Evolutionary conservation across 371 early-diverging fungal genomes (phyloP).

Genomic region (Mortierella sp.): DNA sequence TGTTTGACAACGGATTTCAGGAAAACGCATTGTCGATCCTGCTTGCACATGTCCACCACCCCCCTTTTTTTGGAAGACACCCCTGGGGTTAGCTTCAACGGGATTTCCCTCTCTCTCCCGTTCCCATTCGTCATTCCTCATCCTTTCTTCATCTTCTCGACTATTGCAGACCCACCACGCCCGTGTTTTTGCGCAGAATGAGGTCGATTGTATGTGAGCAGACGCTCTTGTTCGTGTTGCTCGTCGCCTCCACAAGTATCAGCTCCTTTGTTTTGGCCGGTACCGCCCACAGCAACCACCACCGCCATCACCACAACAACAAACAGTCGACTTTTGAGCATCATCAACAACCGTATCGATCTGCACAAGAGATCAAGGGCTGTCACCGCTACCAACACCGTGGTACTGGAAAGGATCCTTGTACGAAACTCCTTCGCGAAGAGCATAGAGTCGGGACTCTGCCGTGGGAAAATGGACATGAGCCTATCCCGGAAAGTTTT

Average conservation of each 20-base stretch:
- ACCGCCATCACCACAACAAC: no score
- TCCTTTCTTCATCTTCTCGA: neutral
- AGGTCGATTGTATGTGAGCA: neutral
- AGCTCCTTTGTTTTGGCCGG: neutral
- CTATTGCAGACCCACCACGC: neutral
- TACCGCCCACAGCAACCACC: no score
- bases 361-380: no score
- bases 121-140: neutral
- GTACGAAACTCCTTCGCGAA: constrained; percentile 14
- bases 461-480: constrained; percentile 63
- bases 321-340: neutral
- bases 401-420: neutral
- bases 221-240: neutral
- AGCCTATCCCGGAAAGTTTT: constrained; percentile 64
- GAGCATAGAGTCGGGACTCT: constrained; percentile 59
- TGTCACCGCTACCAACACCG: neutral
- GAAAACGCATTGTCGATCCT: no score
- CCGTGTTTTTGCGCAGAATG: neutral
- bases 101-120: neutral
- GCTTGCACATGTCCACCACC: no score
- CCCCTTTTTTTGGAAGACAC: neutral
- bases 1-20: no score
- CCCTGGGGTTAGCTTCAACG: no score
- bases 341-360: constrained; percentile 1
- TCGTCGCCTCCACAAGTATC: constrained; percentile 7